Evolutionary conservation across 805 yeast species (phyloP), one percentile per base, ranked within the genome.

Genomic region (Metschnikowia corniflorae): DNA sequence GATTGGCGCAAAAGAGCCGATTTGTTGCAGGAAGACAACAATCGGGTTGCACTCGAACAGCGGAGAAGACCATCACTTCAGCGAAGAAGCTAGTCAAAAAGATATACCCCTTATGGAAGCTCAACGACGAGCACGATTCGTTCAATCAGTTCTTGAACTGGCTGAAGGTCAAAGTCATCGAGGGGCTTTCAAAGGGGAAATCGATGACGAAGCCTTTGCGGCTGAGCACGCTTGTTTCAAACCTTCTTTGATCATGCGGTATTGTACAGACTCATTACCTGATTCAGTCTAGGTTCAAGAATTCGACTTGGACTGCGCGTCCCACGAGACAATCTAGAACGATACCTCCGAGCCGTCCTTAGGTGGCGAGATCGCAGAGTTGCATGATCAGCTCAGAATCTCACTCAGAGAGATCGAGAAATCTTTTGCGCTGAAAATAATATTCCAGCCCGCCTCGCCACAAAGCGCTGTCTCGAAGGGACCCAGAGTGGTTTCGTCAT

Each of bases 61-160:
- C 44, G 7, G 13, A 29, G 10, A 16, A 24, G 3, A 37, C 53
- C 5, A 33, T 54, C 2, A 19, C 31, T 4, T 27, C 27, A 9
- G 53, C 53, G 3, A 55, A 62, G 24, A 12, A 29, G 12, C 45
- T 66, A 13, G 43, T 70, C 29, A 63, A 67, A 42, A 26, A 36
- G 6, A 48, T 63, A 7, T 70, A 69, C 49, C 55, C 49, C 22
- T 52, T 63, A 10, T 62, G 72, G 62, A 61, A 57, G 16, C 41
- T 72, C 18, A 75, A 73, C 42, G 64, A 65, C 16, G 78, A 73
- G 35, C 76, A 71, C 44, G 57, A 59, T 26, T 48, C 60, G 21
- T 75, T 75, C 49, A 68, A 67, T 35, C 60, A 64, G 28, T 72
- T 71, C 33, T 46, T 73, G 10, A 55, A 58, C 12, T 76, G 80